These are phyloP conservation scores for Thalassiosira ordinaria DNA, from an alignment of 352 stramenopile species.

Conservation along the genomic window DNA sequence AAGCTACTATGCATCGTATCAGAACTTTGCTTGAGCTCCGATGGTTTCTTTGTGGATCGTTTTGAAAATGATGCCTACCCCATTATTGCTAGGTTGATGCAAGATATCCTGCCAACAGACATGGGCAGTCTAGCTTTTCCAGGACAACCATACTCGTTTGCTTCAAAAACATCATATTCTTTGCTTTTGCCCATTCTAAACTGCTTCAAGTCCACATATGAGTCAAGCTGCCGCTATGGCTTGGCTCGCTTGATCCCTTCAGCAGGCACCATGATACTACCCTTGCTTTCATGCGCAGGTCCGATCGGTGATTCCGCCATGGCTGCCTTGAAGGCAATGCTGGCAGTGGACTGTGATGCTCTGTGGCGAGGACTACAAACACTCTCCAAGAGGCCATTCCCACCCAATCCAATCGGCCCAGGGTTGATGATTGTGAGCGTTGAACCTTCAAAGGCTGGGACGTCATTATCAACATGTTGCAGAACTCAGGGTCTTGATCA, in stretches of 20 bases:
- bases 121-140: neutral
- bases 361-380: slow-evolving; percentile 50
- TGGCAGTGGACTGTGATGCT: slow-evolving; percentile 50
- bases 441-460: too few species aligned
- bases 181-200: slow-evolving; percentile 37
- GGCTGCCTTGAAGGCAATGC: slow-evolving; percentile 49
- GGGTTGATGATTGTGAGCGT: too few species aligned
- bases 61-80: slow-evolving; percentile 62
- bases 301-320: slow-evolving; percentile 27
- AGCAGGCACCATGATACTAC: slow-evolving; percentile 51
- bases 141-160: slow-evolving; percentile 5
- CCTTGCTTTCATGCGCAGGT: slow-evolving; percentile 36
- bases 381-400: slow-evolving; percentile 33
- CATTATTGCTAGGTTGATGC: slow-evolving; percentile 45
- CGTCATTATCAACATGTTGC: neutral
- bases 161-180: slow-evolving; percentile 22
- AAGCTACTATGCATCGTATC: slow-evolving; percentile 49
- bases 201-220: slow-evolving; percentile 42
- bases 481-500: neutral
- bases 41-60: slow-evolving; percentile 56
- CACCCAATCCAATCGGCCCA: slow-evolving; percentile 38
- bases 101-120: slow-evolving; percentile 23
- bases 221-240: slow-evolving; percentile 33
- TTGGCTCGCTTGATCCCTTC: slow-evolving; percentile 47
- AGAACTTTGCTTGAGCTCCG: slow-evolving; percentile 47